Percentiles rank a stretch among this genome's conserved stretches.
Conservation (phyloP, 2,329 filamentous ascomycete genomes). For the Pseudocercospora cruenta region DNA sequence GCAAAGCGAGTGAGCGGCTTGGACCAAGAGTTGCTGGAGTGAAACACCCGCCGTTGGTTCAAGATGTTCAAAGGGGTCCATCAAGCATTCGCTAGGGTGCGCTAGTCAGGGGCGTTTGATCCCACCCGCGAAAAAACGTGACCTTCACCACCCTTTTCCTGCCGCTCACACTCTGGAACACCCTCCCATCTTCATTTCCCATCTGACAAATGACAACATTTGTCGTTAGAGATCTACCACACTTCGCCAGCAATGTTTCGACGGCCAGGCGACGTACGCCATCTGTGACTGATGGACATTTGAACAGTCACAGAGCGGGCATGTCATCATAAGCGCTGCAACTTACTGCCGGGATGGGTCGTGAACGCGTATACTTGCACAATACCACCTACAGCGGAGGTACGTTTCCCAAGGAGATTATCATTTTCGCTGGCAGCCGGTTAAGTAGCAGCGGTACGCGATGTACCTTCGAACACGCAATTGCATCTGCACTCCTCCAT, state of each 20-base stretch:
- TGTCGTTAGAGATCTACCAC: neutral
- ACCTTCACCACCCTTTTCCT: neutral
- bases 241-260: neutral
- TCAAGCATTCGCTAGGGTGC: constrained; percentile 1
- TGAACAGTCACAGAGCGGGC: too few relatives aligned
- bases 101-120: neutral
- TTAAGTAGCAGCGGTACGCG: too few relatives aligned
- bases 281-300: neutral
- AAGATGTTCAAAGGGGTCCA: neutral
- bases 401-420: too few relatives aligned
- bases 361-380: too few relatives aligned
- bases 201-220: neutral
- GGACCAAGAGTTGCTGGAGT: constrained; percentile 8
- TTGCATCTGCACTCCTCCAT: too few relatives aligned
- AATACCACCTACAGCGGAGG: too few relatives aligned
- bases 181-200: constrained; percentile 3
- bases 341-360: too few relatives aligned
- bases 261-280: neutral
- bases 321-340: too few relatives aligned
- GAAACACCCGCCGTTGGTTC: neutral
- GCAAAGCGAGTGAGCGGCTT: constrained; percentile 1
- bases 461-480: too few relatives aligned
- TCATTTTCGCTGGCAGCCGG: too few relatives aligned
- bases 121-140: neutral
- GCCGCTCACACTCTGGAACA: neutral